A percentile compares a stretch with the other conserved stretches of the same genome.
Conservation (phyloP, 1,284 basidiomycete genomes). For the Cutaneotrichosporon cavernicola region DNA sequence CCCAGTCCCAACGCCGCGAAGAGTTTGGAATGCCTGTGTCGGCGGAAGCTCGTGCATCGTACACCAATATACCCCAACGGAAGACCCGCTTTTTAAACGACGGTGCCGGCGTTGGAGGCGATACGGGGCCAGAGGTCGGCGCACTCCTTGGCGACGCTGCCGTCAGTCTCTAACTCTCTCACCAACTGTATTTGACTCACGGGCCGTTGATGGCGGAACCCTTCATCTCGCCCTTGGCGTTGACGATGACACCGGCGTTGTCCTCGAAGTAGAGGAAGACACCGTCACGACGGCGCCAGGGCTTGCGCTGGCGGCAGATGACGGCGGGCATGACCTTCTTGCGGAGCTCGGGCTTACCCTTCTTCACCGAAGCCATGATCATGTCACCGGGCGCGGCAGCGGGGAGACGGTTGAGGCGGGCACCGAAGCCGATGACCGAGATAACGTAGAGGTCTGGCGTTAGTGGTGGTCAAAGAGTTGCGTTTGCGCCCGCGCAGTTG, state of each 20-base stretch:
- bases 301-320: slow-evolving; percentile 95
- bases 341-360: slow-evolving; percentile 98
- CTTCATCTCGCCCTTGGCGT: slow-evolving; percentile 99
- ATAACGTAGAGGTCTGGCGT: slow-evolving; percentile 54
- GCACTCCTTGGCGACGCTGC: slow-evolving; percentile 53
- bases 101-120: slow-evolving; percentile 95
- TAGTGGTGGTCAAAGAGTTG: not conserved
- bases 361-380: slow-evolving; percentile 99
- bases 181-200: slow-evolving; percentile 55
- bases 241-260: slow-evolving; percentile 95
- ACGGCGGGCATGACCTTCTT: slow-evolving; percentile 99
- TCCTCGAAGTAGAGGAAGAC: slow-evolving; percentile 99
- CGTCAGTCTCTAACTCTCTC: slow-evolving; percentile 62
- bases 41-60: slow-evolving; percentile 30
- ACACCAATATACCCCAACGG: slow-evolving; percentile 27
- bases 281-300: slow-evolving; percentile 96
- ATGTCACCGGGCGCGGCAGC: slow-evolving; percentile 98
- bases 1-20: not conserved
- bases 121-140: slow-evolving; percentile 99
- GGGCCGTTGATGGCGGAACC: slow-evolving; percentile 98
- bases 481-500: not conserved
- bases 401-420: slow-evolving; percentile 94
- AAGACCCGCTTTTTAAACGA: slow-evolving; percentile 62
- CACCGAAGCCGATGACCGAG: slow-evolving; percentile 72
- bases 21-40: slow-evolving; percentile 1